phyloP scores from a whole-genome alignment of 2,329 filamentous ascomycete genomes.

The Colletotrichum camelliae region DNA sequence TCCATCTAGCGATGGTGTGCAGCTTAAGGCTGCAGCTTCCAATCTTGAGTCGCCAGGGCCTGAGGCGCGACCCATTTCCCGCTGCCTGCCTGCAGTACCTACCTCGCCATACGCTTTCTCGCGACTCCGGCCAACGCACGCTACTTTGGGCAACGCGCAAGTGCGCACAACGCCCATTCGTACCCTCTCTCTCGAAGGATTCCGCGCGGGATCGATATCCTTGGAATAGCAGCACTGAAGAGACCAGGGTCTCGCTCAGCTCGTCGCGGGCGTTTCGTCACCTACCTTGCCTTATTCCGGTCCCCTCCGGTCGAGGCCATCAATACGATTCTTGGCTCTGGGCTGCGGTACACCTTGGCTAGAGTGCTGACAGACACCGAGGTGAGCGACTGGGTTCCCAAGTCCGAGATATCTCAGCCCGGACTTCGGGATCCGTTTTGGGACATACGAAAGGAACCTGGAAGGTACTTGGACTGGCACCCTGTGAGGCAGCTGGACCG shows the following conservation, averaged over 20 bases:
- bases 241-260: not conserved
- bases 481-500: not conserved
- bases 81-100: not conserved
- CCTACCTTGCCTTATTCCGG: not conserved
- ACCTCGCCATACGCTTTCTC: not conserved
- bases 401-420: not conserved
- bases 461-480: not conserved
- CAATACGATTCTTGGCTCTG: not conserved
- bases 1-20: not conserved
- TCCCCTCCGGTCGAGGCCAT: not conserved
- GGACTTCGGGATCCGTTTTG: not conserved
- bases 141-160: not conserved
- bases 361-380: constrained; percentile 15
- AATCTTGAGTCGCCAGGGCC: not conserved
- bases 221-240: not conserved
- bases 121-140: not conserved
- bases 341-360: not conserved
- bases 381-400: not conserved
- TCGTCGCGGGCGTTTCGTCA: not conserved
- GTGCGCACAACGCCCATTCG: not conserved
- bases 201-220: not conserved
- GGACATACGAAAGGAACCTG: not conserved
- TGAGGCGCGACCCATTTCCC: not conserved
- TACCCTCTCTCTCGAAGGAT: not conserved
- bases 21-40: constrained; percentile 10